These are phyloP conservation scores for Paecilomyces formosus DNA, from an alignment of 2,329 filamentous ascomycete species.

Conservation along the genomic window DNA sequence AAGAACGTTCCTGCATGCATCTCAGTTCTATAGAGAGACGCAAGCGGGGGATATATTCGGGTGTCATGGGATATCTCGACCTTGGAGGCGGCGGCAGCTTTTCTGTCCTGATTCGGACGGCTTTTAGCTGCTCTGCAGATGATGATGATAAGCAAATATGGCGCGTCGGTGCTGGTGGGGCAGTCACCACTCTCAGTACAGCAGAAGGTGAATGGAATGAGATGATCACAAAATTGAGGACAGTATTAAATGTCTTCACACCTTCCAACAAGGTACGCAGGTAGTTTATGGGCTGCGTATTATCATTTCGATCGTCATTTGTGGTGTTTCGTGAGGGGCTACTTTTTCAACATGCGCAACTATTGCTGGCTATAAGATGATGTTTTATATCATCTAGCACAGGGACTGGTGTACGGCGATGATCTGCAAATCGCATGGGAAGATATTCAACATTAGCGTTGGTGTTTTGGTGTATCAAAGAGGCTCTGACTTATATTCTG, in stretches of 20 bases:
- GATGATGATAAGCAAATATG: slow-evolving; percentile 43
- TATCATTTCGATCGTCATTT: background rate
- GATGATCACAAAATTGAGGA: slow-evolving; percentile 68
- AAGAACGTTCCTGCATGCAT: slow-evolving; percentile 84
- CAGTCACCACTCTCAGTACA: slow-evolving; percentile 78
- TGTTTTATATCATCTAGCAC: background rate
- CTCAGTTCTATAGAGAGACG: slow-evolving; percentile 60
- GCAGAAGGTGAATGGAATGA: slow-evolving; percentile 78
- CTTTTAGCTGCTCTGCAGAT: slow-evolving; percentile 47
- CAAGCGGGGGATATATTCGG: slow-evolving; percentile 70
- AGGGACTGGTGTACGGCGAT: background rate
- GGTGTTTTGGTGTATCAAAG: background rate
- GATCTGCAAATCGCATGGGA: background rate
- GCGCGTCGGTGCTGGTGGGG: slow-evolving; percentile 83
- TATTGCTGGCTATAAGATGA: background rate
- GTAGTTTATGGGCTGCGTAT: background rate
- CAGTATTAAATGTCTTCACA: slow-evolving; percentile 36
- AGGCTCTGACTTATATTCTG: background rate
- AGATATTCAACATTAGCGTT: background rate
- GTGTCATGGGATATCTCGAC: slow-evolving; percentile 85
- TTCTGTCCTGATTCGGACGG: slow-evolving; percentile 80
- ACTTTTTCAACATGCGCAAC: background rate
- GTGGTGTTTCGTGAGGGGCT: background rate
- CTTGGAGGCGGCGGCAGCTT: slow-evolving; percentile 80
- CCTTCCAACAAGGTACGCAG: slow-evolving; percentile 12